Conservation (phyloP, 192 early-diverging fungal species). For the Backusella sp. region DNA sequence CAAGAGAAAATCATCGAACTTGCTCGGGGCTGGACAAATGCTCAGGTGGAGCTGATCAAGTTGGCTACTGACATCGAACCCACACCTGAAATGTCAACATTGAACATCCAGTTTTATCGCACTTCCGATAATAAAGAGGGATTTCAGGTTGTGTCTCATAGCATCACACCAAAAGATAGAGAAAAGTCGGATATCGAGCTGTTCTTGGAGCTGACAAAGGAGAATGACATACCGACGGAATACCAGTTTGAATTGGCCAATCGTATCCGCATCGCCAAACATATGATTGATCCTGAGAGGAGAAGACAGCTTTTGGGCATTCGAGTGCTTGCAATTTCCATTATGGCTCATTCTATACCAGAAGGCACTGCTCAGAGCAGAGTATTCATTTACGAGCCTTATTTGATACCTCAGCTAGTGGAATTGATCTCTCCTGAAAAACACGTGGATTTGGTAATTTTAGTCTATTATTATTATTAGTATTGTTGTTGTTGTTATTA, state of each 20-base stretch:
- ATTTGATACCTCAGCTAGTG: slow-evolving; percentile 76
- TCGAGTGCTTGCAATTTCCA: slow-evolving; percentile 76
- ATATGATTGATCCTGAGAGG: slow-evolving; percentile 42
- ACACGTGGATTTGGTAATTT: slow-evolving; percentile 58
- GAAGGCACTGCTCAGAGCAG: slow-evolving; percentile 65
- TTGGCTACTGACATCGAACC: slow-evolving; percentile 38
- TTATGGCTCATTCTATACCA: slow-evolving; percentile 65
- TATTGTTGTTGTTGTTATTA: neutral
- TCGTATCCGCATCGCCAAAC: slow-evolving; percentile 73
- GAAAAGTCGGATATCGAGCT: neutral
- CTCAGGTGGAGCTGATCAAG: neutral
- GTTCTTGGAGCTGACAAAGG: slow-evolving; percentile 51
- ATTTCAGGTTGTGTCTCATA: slow-evolving; percentile 38
- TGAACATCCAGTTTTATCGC: slow-evolving; percentile 69
- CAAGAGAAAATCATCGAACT: slow-evolving; percentile 58
- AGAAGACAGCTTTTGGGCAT: slow-evolving; percentile 65
- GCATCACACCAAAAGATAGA: slow-evolving; percentile 39
- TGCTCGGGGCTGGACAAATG: slow-evolving; percentile 60
- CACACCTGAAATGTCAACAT: slow-evolving; percentile 36
- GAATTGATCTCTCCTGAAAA: slow-evolving; percentile 74
- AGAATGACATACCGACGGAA: slow-evolving; percentile 68
- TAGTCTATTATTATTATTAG: neutral
- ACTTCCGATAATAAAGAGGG: slow-evolving; percentile 22
- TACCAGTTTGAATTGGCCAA: slow-evolving; percentile 80
- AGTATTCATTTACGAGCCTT: slow-evolving; percentile 87